Evolutionary conservation across 2,329 filamentous ascomycete genomes (phyloP), one percentile per base, ranked within the genome.

Genomic region (Alternaria sp.): DNA sequence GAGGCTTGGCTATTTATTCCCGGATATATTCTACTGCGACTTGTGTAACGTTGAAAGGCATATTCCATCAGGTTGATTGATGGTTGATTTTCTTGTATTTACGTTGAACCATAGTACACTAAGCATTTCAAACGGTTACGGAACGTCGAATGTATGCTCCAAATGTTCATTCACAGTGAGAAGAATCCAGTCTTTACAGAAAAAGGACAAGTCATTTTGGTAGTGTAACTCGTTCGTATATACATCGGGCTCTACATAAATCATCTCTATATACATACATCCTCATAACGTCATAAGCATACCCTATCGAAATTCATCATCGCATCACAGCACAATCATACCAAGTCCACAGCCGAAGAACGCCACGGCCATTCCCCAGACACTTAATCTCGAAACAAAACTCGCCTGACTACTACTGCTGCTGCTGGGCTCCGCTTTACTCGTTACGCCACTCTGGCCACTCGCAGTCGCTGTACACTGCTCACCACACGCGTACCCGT

Each of bases 401-500:
- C 64, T 73, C 14, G 78, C 80, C 14, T 68, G 12, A 8, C 46
- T 66, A 59, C 75, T 82, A 36, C 49, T 58, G 7, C 46, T 66
- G 59, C 75, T 82, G 40, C 54, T 58, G 3, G 80, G 79, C 12
- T 78, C 70, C 45, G 76, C 71, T 63, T 84, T 83, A 5, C 62
- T 66, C 18, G 67, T 55, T 0, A 77, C 71, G 25, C 70, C 67
- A 0, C 67, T 71, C 34, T 68, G 65, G 0, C 74, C 74, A 1
- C 68, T 70, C 9, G 69, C 69, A 10, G 76, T 76, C 4, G 76
- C 75, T 5, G 76, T 78, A 55, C 76, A 78, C 50, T 78, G 74
- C 45, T 75, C 72, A 3, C 75, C 76, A 52, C 75, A 78, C 20
- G 70, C 68, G 53, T 70, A 79, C 4, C 75, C 76, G 60, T 92